These are phyloP conservation scores for Xylariaceae sp. DNA, from an alignment of 2,329 filamentous ascomycete genomes.

Conservation along the genomic window DNA sequence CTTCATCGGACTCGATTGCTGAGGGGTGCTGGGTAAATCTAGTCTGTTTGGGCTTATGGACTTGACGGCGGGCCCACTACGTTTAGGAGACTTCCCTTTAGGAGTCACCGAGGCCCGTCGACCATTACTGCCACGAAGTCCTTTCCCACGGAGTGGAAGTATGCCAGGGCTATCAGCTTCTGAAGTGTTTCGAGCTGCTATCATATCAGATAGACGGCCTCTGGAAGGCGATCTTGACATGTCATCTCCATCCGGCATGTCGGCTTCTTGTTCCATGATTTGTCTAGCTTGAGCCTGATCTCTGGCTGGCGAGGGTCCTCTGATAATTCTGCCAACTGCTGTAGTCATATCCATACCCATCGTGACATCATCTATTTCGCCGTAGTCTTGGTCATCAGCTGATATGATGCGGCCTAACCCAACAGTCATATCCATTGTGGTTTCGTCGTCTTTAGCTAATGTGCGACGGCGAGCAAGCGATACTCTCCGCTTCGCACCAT, in stretches of 20 bases:
- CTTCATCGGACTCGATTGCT: slow-evolving; percentile 56
- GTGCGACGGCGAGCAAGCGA: slow-evolving; percentile 37
- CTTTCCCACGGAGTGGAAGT: slow-evolving; percentile 58
- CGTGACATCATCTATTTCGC: slow-evolving; percentile 50
- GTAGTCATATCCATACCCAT: slow-evolving; percentile 73
- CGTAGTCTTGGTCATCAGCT: slow-evolving; percentile 44
- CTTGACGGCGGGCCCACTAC: slow-evolving; percentile 31
- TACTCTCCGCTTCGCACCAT: slow-evolving; percentile 39
- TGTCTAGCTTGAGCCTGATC: slow-evolving; percentile 58
- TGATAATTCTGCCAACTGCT: slow-evolving; percentile 68
- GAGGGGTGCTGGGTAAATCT: slow-evolving; percentile 51
- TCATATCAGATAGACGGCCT: slow-evolving; percentile 36
- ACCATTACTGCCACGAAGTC: slow-evolving; percentile 56
- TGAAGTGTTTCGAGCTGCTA: slow-evolving; percentile 49
- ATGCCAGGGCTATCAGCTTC: slow-evolving; percentile 62
- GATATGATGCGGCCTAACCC: slow-evolving; percentile 62
- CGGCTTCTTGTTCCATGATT: slow-evolving; percentile 65
- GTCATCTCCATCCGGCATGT: slow-evolving; percentile 53
- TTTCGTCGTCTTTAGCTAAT: slow-evolving; percentile 51
- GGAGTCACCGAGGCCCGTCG: slow-evolving; percentile 52
- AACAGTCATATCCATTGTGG: slow-evolving; percentile 71
- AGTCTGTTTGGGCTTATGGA: slow-evolving; percentile 41
- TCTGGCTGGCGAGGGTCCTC: slow-evolving; percentile 46
- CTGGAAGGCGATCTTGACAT: slow-evolving; percentile 51
- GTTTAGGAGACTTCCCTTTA: slow-evolving; percentile 38